A percentile compares a stretch with the other conserved stretches of the same genome.
Conservation (phyloP, 2,329 filamentous ascomycete genomes). For the Ciborinia camelliae region DNA sequence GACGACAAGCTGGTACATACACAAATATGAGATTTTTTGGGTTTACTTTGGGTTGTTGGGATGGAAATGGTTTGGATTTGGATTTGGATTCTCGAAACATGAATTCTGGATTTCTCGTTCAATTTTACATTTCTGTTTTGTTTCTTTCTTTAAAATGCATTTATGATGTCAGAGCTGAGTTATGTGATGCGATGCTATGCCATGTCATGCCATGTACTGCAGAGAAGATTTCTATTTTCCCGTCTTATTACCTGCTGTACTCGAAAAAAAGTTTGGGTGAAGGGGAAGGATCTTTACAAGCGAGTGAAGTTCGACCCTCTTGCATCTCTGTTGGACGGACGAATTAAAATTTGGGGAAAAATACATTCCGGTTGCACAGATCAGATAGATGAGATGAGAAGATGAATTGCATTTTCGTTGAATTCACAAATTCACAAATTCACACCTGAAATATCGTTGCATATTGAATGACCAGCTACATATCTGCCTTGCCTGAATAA, state of each 20-base stretch:
- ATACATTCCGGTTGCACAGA: not conserved
- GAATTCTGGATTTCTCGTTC: not conserved
- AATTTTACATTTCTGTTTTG: not conserved
- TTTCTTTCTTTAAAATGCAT: not conserved
- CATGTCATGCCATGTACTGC: not conserved
- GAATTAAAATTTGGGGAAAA: not conserved
- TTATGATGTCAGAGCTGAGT: not conserved
- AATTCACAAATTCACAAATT: not conserved
- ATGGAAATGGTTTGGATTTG: not conserved
- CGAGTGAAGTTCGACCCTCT: not conserved
- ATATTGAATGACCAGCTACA: too few relatives aligned
- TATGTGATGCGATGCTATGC: not conserved
- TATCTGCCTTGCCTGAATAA: conserved; percentile 2
- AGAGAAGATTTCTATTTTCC: not conserved
- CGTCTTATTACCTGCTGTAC: not conserved
- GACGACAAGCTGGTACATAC: not conserved
- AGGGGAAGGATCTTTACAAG: not conserved
- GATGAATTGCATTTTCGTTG: not conserved
- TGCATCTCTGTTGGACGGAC: not conserved
- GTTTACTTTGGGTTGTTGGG: conserved; percentile 5
- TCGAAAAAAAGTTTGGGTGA: not conserved
- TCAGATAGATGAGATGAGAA: not conserved
- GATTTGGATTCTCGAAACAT: too few relatives aligned
- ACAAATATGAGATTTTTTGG: too few relatives aligned
- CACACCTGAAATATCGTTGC: not conserved